Evolutionary conservation across 2,329 filamentous ascomycete genomes (phyloP), one percentile per base, ranked within the genome.

Genomic region (Aspergillus uvarum): DNA sequence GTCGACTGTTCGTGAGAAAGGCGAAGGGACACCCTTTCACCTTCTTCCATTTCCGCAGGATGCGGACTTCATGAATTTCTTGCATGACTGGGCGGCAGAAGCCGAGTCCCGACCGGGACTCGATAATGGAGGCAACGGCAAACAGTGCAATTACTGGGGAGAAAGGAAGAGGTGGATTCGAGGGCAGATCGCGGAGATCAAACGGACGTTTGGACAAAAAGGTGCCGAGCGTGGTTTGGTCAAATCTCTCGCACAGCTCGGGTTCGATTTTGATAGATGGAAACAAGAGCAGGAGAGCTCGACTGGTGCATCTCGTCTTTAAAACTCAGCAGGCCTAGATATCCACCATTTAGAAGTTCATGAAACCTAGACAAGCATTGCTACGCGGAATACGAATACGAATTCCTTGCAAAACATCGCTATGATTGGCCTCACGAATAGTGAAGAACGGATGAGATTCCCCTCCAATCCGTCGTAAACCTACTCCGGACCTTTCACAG

Each of bases 151-250:
- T 2, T 78, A 77, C 26, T 97, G 93, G 92, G 82, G 84, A 8
- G 83, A 86, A 51, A 84, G 87, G 74, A 79, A 89, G 67, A 84
- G 86, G 55, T 96, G 91, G 91, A 83, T 89, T 69, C 82, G 93
- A 19, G 81, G 83, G 59, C 81, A 87, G 3, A 90, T 89, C 66
- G 81, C 84, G 0, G 81, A 87, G 12, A 90, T 93, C 38, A 90
- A 91, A 74, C 83, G 87, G 66, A 84, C 83, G 31, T 97, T 95
- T 72, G 83, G 88, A 59, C 80, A 83, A 62, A 78, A 79, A 42
- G 92, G 91, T 0, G 83, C 87, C 38, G 72, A 74, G 51, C 79
- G 85, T 59, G 65, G 74, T 51, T 79, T 76, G 6, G 87, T 92
- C 10, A 88, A 76, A 70, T 86, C 81, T 3, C 72, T 96, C 22